Base-by-base conservation (phyloP, 106 monocot species). In the Dendrobium officinale region DNA sequence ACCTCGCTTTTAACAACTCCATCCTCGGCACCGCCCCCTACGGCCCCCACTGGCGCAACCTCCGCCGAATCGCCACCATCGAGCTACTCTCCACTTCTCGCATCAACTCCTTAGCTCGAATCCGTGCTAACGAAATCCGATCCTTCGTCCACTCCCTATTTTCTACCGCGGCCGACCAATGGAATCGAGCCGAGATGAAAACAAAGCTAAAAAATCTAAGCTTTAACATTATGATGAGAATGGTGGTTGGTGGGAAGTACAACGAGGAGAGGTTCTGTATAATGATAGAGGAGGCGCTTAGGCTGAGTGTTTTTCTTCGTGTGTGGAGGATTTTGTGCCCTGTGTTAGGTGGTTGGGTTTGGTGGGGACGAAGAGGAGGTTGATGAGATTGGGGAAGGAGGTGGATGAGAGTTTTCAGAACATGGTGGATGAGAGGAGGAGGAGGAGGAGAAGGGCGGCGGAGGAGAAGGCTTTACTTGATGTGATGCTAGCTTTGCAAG, bases 291-390 rank as follows among this genome's bases (percentile, higher is more conserved):
- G 83, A 80, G 37, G 16, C 37, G 2, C 19, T 72, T 15, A 0
- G 15, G 7, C 16, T 80, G 27, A 15, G 31, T 19, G 80, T 80
- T 6, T 80, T 6, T 40, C 42, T 0, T 80, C 86, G 20, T 77
- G 77, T 5, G 1, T 77, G 10, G 54, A 40, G 41, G 86, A 86
- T 18, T 86, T 80, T 76, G 45, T 86, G 19, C 86, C 86, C 3
- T 45, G 70, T 17, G 2, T 83, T 20, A 9, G 45, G 8, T 58
- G 73, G 77, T 16, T 83, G 9, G 79, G 54, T 18, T 48, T 64
- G 56, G 7, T 7, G 15, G 64, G 82, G 18, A 8, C 31, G 64
- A 58, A 15, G 75, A 72, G 58, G 59, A n/a, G 72, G 41, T 42
- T 75, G 42, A 44, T 42, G 44, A 75, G 31, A 42, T 20, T 75